Evolutionary conservation across 2,329 filamentous ascomycete genomes (phyloP).

Genomic region (Coniochaeta hoffmannii): DNA sequence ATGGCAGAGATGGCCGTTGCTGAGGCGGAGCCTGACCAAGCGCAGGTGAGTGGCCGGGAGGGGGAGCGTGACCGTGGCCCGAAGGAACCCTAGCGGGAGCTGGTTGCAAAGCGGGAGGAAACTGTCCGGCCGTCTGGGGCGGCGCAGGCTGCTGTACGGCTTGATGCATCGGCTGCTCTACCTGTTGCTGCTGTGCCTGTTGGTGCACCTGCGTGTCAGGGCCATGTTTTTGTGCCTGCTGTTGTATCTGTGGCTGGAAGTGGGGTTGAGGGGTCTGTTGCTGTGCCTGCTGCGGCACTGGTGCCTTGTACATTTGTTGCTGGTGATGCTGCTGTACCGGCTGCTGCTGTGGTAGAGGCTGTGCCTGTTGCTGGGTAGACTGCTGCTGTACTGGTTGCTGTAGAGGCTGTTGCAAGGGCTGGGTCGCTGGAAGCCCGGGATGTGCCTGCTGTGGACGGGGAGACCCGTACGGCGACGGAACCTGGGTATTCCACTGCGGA

Average conservation of each 20-base stretch:
- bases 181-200: not conserved
- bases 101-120: slow-evolving; percentile 26
- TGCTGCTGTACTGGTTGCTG: not conserved
- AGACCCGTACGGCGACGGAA: slow-evolving; percentile 4
- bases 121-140: slow-evolving; percentile 22
- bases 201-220: not conserved
- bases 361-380: not conserved
- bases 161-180: not conserved
- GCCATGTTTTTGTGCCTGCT: not conserved
- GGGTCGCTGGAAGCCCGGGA: not conserved
- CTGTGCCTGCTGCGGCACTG: slow-evolving; percentile 9
- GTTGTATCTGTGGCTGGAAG: not conserved
- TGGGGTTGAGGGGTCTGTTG: not conserved
- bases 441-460: slow-evolving; percentile 12
- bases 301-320: no score
- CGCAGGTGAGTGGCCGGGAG: slow-evolving; percentile 25
- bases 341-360: not conserved
- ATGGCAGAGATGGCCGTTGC: slow-evolving; percentile 12
- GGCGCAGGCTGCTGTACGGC: slow-evolving; percentile 2
- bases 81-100: slow-evolving; percentile 16
- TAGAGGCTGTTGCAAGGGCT: not conserved
- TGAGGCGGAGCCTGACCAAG: slow-evolving; percentile 13
- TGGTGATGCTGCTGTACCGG: not conserved
- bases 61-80: slow-evolving; percentile 22
- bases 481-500: slow-evolving; percentile 8